These are phyloP conservation scores for Trifolium subterraneum DNA, from an alignment of 306 rosid species.

Conservation along the genomic window DNA sequence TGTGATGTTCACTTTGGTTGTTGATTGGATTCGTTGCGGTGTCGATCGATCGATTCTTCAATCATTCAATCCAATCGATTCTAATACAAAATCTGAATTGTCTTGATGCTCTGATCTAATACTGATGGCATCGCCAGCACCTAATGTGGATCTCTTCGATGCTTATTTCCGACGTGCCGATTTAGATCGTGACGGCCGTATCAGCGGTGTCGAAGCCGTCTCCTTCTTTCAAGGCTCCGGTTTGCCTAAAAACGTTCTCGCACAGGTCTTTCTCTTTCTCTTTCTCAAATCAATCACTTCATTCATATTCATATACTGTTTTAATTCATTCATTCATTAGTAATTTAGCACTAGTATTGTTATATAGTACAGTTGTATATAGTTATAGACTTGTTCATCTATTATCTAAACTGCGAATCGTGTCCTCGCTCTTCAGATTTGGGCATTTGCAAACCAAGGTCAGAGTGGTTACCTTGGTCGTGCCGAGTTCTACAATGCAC, in stretches of 20 bases:
- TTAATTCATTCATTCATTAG: not conserved
- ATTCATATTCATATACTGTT: not conserved
- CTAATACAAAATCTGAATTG: constrained; percentile 6
- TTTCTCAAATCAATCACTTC: constrained; percentile 2
- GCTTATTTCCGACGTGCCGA: constrained; percentile 92
- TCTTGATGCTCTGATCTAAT: constrained; percentile 18
- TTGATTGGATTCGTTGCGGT: constrained; percentile 15
- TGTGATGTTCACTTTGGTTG: not conserved
- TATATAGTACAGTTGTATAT: too few species aligned
- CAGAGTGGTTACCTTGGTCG: constrained; percentile 85
- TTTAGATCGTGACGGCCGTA: constrained; percentile 97
- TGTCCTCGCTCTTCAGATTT: constrained; percentile 63
- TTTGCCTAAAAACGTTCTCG: constrained; percentile 82
- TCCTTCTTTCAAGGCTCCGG: constrained; percentile 95
- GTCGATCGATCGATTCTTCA: constrained; percentile 19
- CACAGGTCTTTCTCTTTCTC: constrained; percentile 60
- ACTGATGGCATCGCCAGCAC: constrained; percentile 68
- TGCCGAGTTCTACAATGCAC: constrained; percentile 94
- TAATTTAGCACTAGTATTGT: not conserved
- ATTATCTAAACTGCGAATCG: constrained; percentile 15
- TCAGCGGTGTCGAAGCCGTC: constrained; percentile 93
- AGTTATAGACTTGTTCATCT: not conserved
- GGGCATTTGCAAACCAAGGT: constrained; percentile 81
- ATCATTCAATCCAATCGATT: not conserved
- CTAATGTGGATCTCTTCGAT: constrained; percentile 97